These are phyloP conservation scores for Podaxis sp. DNA, from an alignment of 768 basidiomycete species.

Conservation along the genomic window DNA sequence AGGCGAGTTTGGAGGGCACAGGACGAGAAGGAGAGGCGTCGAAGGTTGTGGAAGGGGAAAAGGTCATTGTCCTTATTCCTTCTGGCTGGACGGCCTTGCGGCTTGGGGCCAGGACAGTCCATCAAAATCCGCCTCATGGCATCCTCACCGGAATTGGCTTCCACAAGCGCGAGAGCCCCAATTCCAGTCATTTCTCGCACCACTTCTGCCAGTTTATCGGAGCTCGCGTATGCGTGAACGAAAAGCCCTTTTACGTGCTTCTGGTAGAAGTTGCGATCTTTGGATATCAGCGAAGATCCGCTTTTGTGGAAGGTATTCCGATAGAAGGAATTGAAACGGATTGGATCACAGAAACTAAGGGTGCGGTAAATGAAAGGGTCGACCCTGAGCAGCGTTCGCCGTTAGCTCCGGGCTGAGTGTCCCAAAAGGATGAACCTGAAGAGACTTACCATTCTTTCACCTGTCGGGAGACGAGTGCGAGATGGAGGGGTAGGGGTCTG, in stretches of 20 bases:
- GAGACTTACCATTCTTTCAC: conserved; percentile 25
- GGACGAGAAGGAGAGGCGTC: neutral
- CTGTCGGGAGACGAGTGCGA: neutral
- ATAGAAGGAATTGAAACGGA: neutral
- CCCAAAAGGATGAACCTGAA: conserved; percentile 29
- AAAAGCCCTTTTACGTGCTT: neutral
- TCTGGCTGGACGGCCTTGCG: neutral
- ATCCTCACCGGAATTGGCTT: neutral
- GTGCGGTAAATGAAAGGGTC: neutral
- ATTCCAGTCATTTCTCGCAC: neutral
- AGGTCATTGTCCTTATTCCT: neutral
- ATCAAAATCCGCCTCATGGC: neutral
- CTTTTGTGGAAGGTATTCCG: neutral
- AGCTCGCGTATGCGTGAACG: neutral
- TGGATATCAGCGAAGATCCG: neutral
- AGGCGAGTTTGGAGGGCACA: neutral
- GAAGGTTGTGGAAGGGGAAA: neutral
- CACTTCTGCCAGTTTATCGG: neutral
- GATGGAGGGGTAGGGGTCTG: neutral
- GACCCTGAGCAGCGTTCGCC: neutral
- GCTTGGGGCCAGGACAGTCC: neutral
- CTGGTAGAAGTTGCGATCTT: neutral
- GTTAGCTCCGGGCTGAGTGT: neutral
- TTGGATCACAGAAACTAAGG: neutral
- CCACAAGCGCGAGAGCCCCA: neutral